phyloP scores from a whole-genome alignment of 345 rosid genomes.

The Erysimum cheiranthoides region DNA sequence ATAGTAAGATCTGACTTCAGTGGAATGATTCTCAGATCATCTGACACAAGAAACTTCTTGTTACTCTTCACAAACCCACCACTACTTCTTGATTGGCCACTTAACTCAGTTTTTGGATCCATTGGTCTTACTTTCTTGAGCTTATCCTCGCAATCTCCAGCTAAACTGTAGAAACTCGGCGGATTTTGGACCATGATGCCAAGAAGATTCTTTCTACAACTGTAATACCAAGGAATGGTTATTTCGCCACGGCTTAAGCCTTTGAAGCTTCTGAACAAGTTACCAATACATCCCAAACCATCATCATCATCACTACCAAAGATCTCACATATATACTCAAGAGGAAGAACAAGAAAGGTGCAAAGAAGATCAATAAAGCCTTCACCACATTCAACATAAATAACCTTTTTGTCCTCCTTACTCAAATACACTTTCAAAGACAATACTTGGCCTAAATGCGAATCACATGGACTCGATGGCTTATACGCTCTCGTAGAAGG shows the following conservation, averaged over 20 bases:
- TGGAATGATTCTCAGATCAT: conserved; percentile 9
- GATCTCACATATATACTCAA: conserved; percentile 16
- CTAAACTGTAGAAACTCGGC: background rate
- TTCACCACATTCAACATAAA: conserved; percentile 4
- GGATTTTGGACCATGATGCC: background rate
- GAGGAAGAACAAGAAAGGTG: conserved; percentile 6
- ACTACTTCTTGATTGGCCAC: background rate
- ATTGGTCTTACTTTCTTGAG: background rate
- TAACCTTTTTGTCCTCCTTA: background rate
- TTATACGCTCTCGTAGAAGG: background rate
- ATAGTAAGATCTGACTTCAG: background rate
- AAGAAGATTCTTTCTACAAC: conserved; percentile 11
- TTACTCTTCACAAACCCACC: conserved; percentile 21
- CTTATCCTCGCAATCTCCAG: background rate
- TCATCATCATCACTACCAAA: background rate
- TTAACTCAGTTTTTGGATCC: background rate
- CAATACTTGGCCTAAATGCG: background rate
- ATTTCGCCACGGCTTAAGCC: background rate
- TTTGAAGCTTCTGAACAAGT: conserved; percentile 7
- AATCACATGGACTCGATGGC: background rate
- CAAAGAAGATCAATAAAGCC: conserved; percentile 6
- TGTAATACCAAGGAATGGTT: background rate
- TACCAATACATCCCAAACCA: background rate
- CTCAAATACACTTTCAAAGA: no score
- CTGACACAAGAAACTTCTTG: conserved; percentile 5